phyloP scores from a whole-genome alignment of 1,284 basidiomycete species.

The Takashimella koratensis region DNA sequence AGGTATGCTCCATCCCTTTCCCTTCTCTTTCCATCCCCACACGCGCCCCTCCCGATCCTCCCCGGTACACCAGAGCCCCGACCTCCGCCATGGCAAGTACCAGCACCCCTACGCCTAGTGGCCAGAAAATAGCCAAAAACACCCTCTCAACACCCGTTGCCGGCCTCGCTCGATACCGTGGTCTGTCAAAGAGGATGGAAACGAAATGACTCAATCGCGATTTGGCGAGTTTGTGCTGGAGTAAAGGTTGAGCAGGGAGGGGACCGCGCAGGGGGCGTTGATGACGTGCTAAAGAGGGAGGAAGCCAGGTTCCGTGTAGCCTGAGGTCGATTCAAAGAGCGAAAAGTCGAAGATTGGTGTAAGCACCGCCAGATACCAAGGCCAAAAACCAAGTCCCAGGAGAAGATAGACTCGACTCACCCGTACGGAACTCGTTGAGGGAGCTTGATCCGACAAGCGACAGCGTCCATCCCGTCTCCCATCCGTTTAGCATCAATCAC shows the following conservation, averaged over 20 bases:
- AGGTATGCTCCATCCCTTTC: too few relatives aligned
- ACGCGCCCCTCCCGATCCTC: too few relatives aligned
- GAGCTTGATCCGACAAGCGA: constrained; percentile 50
- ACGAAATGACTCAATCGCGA: constrained; percentile 33
- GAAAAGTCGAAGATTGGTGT: background rate
- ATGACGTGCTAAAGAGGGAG: constrained; percentile 14
- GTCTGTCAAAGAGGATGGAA: constrained; percentile 32
- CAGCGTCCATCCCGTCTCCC: constrained; percentile 38
- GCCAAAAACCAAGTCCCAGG: background rate
- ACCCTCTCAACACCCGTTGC: constrained; percentile 19
- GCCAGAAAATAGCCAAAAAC: constrained; percentile 26
- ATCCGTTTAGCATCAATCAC: constrained; percentile 50
- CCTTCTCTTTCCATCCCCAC: too few relatives aligned
- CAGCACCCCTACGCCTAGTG: constrained; percentile 20
- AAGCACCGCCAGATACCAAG: too few relatives aligned
- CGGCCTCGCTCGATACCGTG: constrained; percentile 19
- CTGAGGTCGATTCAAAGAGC: constrained; percentile 7
- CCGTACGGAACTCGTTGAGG: constrained; percentile 50
- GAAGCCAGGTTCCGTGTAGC: constrained; percentile 37
- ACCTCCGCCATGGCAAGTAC: constrained; percentile 15
- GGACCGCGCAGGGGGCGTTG: constrained; percentile 20
- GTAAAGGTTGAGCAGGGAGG: constrained; percentile 20
- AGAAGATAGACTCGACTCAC: constrained; percentile 14
- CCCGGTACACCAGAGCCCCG: too few relatives aligned
- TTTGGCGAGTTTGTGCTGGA: constrained; percentile 30